Evolutionary conservation across 352 stramenopile genomes (phyloP).

Genomic region (Pythium periplocum): DNA sequence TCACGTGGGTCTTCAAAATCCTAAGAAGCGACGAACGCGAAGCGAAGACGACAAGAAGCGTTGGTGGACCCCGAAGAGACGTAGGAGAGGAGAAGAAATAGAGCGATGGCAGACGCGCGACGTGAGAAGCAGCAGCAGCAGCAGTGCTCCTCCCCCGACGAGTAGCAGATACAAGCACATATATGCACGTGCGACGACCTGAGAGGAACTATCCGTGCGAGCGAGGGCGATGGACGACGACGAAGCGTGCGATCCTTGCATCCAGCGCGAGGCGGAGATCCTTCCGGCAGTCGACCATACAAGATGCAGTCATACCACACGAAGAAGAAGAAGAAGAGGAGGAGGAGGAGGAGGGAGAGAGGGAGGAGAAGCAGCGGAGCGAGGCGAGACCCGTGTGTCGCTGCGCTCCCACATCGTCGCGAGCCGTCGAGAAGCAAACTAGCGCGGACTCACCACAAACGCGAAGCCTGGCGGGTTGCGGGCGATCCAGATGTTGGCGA

Average conservation of each 20-base stretch:
- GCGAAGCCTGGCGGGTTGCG: slow-evolving; percentile 84
- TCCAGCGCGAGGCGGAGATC: background rate
- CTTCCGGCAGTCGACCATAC: background rate
- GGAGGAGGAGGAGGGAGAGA: slow-evolving; percentile 8
- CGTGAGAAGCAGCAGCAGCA: slow-evolving; percentile 1
- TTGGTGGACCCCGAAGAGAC: slow-evolving; percentile 26
- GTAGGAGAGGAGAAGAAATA: slow-evolving; percentile 32
- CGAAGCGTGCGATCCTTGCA: background rate
- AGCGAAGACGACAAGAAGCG: slow-evolving; percentile 28
- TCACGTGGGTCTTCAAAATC: slow-evolving; percentile 88
- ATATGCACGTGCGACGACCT: no score
- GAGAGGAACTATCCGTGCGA: no score
- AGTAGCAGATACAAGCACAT: background rate
- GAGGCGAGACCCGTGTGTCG: background rate
- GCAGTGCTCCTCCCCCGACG: background rate
- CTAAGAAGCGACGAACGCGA: slow-evolving; percentile 58
- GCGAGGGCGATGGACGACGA: no score
- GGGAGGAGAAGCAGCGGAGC: slow-evolving; percentile 1
- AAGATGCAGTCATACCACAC: background rate
- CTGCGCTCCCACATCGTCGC: slow-evolving; percentile 4
- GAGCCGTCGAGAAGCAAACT: slow-evolving; percentile 11
- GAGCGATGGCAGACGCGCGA: slow-evolving; percentile 2
- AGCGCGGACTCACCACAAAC: slow-evolving; percentile 80
- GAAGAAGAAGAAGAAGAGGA: slow-evolving; percentile 11
- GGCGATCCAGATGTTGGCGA: slow-evolving; percentile 85